Evolutionary conservation across 2,329 filamentous ascomycete genomes (phyloP).

Genomic region (Cordyceps javanica): DNA sequence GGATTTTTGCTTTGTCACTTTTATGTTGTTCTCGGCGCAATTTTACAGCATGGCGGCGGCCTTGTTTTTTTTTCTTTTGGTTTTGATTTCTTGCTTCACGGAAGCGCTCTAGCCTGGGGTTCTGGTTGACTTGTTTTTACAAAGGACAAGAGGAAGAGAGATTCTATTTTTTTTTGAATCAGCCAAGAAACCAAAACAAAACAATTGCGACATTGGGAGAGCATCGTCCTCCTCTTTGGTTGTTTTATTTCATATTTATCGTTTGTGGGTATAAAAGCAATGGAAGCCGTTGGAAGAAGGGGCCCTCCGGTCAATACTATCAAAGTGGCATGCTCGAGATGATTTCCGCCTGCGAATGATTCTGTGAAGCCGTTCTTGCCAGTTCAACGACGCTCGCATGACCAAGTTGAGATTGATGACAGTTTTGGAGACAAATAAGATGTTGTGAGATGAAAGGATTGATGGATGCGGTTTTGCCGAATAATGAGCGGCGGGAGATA

Average conservation of each 20-base stretch:
- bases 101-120: slow-evolving; percentile 8
- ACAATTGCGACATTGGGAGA: neutral
- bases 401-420: neutral
- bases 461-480: neutral
- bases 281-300: neutral
- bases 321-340: neutral
- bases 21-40: neutral
- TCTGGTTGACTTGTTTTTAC: slow-evolving; percentile 4
- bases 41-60: slow-evolving; percentile 9
- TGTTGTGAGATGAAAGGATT: neutral
- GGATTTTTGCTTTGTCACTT: neutral
- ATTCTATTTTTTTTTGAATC: neutral
- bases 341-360: neutral
- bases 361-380: neutral
- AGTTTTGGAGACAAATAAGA: neutral
- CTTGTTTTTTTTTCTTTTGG: slow-evolving; percentile 5
- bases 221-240: neutral
- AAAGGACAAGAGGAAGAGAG: neutral
- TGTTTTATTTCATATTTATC: neutral
- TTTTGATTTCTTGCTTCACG: neutral
- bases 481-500: neutral
- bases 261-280: neutral
- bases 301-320: neutral
- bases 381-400: neutral
- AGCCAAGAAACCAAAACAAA: neutral